A percentile compares a stretch with the other conserved stretches of the same genome.
phyloP scores from a whole-genome alignment of 371 early-diverging fungal species.

The Mortierella sp. region DNA sequence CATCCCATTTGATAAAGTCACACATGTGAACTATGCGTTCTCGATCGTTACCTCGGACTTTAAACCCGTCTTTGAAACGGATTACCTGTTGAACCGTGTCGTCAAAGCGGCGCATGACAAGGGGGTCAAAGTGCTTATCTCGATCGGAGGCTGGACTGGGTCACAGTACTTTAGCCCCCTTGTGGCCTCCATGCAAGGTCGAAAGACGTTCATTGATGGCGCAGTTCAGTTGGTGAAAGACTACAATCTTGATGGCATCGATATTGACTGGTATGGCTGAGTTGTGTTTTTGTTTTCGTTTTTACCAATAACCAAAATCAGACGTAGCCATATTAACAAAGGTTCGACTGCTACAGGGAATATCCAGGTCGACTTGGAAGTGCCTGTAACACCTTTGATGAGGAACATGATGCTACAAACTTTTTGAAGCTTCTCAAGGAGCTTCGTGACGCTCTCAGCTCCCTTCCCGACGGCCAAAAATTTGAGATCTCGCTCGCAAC shows the following conservation, averaged over 20 bases:
- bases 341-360: constrained; percentile 86
- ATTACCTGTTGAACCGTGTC: constrained; percentile 30
- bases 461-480: constrained; percentile 56
- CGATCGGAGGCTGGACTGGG: constrained; percentile 83
- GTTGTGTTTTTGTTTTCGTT: background rate
- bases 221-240: constrained; percentile 55
- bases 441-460: constrained; percentile 70
- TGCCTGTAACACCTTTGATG: constrained; percentile 70
- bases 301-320: too few species aligned
- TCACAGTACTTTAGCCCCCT: constrained; percentile 71
- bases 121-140: constrained; percentile 67
- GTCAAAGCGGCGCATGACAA: constrained; percentile 32
- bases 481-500: constrained; percentile 78
- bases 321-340: too few species aligned
- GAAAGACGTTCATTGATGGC: constrained; percentile 62
- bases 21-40: constrained; percentile 58
- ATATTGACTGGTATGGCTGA: constrained; percentile 61
- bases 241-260: constrained; percentile 68
- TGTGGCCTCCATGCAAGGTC: constrained; percentile 50
- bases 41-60: constrained; percentile 38
- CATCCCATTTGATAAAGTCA: constrained; percentile 53
- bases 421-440: constrained; percentile 70
- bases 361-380: constrained; percentile 81
- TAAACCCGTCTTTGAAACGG: constrained; percentile 41
- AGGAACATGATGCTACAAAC: constrained; percentile 67